Conservation (phyloP, 2,329 filamentous ascomycete genomes). For the Aspergillus texensis region DNA sequence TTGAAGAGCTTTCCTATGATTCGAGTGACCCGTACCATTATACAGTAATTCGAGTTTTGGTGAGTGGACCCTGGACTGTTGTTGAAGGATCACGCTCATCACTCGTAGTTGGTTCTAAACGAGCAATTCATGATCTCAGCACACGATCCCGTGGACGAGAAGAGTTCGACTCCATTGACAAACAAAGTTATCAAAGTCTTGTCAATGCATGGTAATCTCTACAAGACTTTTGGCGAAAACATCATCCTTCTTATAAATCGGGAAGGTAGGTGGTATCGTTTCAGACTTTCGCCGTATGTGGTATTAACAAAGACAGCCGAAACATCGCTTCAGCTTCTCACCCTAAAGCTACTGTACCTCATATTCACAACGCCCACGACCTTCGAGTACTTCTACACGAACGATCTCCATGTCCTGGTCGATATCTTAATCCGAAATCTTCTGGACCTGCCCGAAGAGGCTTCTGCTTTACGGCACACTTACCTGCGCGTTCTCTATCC, state of each 20-base stretch:
- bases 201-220: constrained; percentile 75
- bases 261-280: constrained; percentile 60
- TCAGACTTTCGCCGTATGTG: neutral
- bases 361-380: constrained; percentile 90
- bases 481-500: constrained; percentile 93
- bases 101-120: constrained; percentile 79
- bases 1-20: constrained; percentile 85
- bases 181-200: constrained; percentile 94
- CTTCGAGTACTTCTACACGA: constrained; percentile 98
- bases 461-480: constrained; percentile 74
- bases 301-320: constrained; percentile 57
- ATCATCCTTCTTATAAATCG: constrained; percentile 93
- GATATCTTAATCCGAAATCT: constrained; percentile 97
- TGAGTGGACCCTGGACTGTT: constrained; percentile 49
- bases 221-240: constrained; percentile 96
- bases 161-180: constrained; percentile 63
- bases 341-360: constrained; percentile 91
- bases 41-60: constrained; percentile 87
- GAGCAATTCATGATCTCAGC: constrained; percentile 93
- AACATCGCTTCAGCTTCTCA: constrained; percentile 91
- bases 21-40: constrained; percentile 93
- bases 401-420: constrained; percentile 88
- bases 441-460: constrained; percentile 90
- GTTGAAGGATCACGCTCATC: constrained; percentile 20
- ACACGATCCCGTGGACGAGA: constrained; percentile 54